Evolutionary conservation across 2,329 filamentous ascomycete genomes (phyloP).

Genomic region (Monilinia vaccinii-corymbosi): DNA sequence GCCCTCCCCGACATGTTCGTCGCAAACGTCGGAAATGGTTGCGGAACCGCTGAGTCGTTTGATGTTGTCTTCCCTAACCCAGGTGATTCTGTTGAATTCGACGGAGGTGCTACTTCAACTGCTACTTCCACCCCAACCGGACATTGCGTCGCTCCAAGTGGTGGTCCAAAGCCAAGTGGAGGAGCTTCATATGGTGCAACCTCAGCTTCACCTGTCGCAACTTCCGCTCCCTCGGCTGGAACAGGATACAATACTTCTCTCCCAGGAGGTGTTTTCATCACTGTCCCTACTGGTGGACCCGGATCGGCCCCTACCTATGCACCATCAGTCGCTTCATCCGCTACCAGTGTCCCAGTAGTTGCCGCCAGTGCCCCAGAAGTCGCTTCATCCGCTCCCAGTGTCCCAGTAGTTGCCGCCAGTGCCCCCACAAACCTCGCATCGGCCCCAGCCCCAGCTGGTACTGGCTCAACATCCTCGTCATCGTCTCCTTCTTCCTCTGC

Average conservation of each 20-base stretch:
- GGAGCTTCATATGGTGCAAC: background rate
- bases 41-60: conserved; percentile 41
- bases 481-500: background rate
- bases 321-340: conserved; percentile 14
- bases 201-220: background rate
- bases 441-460: conserved; percentile 19
- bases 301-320: conserved; percentile 6
- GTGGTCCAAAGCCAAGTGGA: background rate
- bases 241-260: conserved; percentile 8
- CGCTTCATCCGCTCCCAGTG: conserved; percentile 17
- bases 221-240: conserved; percentile 15
- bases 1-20: conserved; percentile 66
- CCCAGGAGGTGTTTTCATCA: conserved; percentile 30
- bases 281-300: conserved; percentile 20
- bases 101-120: conserved; percentile 30
- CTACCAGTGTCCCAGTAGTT: conserved; percentile 7
- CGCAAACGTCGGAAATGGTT: conserved; percentile 55
- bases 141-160: conserved; percentile 27
- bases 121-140: conserved; percentile 23
- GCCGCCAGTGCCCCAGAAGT: conserved; percentile 13
- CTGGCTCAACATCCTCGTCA: conserved; percentile 3
- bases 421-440: conserved; percentile 14
- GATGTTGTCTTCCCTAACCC: conserved; percentile 63
- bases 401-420: conserved; percentile 17
- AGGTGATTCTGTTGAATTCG: conserved; percentile 46